phyloP scores from a whole-genome alignment of 495 filamentous ascomycete species.

The Penicillium waksmanii region DNA sequence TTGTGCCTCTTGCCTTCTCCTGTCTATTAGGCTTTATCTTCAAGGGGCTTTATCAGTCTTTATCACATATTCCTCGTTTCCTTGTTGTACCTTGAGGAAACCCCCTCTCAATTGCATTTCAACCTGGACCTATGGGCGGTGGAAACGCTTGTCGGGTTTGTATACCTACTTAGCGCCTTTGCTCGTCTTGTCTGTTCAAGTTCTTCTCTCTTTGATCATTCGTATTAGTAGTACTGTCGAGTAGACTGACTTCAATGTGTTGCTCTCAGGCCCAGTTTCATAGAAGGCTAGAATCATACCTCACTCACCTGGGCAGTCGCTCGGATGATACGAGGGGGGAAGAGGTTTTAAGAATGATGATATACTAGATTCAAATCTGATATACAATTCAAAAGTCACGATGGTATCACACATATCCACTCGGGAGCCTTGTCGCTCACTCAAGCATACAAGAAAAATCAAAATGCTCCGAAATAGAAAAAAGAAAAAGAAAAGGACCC shows the following conservation, averaged over 20 bases:
- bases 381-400: slow-evolving; percentile 11
- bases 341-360: neutral
- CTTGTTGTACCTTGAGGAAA: neutral
- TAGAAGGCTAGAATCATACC: neutral
- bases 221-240: neutral
- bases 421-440: slow-evolving; percentile 1
- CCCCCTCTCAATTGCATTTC: neutral
- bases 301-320: neutral
- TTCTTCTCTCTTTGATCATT: neutral
- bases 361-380: slow-evolving; percentile 5
- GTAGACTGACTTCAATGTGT: neutral
- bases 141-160: neutral
- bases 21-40: slow-evolving; percentile 4
- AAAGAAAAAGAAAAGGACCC: slow-evolving; percentile 5
- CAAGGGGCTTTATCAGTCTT: neutral
- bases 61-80: neutral
- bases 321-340: neutral
- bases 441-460: neutral
- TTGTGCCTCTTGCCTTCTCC: slow-evolving; percentile 1
- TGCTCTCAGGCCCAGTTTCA: neutral
- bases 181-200: neutral
- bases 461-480: neutral
- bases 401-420: slow-evolving; percentile 25
- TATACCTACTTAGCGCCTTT: neutral
- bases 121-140: neutral